These are phyloP conservation scores for Pseudopithomyces maydicus DNA, from an alignment of 2,329 filamentous ascomycete species.

Conservation along the genomic window DNA sequence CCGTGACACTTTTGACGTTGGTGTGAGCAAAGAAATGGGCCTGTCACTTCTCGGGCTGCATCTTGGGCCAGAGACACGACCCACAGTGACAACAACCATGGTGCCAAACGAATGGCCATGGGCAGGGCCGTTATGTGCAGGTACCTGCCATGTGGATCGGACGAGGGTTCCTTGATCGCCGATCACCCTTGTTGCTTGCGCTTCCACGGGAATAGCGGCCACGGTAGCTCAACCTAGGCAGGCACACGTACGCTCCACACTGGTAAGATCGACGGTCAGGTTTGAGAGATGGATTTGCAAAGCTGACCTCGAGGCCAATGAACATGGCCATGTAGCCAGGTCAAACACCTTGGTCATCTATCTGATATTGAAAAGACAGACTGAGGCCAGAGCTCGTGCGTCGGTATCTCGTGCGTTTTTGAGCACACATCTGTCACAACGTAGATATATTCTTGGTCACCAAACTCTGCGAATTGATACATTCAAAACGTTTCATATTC, in stretches of 20 bases:
- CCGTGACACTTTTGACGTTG: too few species aligned
- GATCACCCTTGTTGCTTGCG: neutral
- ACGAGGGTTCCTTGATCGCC: neutral
- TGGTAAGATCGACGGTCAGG: neutral
- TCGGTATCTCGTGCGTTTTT: too few species aligned
- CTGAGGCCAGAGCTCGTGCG: too few species aligned
- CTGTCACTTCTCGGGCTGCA: neutral
- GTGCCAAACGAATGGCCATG: neutral
- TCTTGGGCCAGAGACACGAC: neutral
- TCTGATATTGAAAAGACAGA: too few species aligned
- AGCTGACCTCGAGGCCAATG: too few species aligned
- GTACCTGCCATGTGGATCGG: neutral
- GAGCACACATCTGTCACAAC: too few species aligned
- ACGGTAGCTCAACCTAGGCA: neutral
- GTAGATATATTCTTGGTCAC: too few species aligned
- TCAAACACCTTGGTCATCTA: too few species aligned
- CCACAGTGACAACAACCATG: neutral
- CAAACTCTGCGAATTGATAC: too few species aligned
- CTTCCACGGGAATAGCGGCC: neutral
- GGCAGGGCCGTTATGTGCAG: neutral
- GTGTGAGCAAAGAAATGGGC: neutral
- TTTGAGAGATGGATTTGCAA: neutral
- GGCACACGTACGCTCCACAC: neutral
- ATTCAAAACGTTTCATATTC: too few species aligned
- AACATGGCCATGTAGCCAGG: too few species aligned